Evolutionary conservation across 352 stramenopile species (phyloP), one percentile per base, ranked within the genome.

Genomic region (Pilasporangium apinafurcum): DNA sequence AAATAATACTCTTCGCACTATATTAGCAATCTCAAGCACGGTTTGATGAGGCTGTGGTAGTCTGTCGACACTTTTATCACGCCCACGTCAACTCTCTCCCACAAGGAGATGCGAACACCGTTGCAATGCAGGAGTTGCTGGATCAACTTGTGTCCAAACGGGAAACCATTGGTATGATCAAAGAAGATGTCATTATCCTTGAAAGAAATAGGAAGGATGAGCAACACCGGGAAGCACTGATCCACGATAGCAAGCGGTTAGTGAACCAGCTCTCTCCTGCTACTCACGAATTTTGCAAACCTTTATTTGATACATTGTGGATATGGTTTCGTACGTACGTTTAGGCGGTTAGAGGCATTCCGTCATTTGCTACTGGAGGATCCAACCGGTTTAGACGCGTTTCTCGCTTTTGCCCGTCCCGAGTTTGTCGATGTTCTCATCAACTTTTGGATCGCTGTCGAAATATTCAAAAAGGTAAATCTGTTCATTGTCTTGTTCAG

Each of bases 391-490:
- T 56, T 65, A 3, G 48, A 45, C 10, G 32, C 40, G 5, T 85
- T 83, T 36, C 25, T 79, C 16, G 41, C 46, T 13, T 87, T 81
- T 29, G 63, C 61, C 5, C 57, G 48, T 9, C 48, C 48, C 18
- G 71, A 87, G 31, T 81, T 88, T 31, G 62, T 63, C 6, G 65
- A 84, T 18, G 69, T 84, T 17, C 41, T 83, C 5, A 49, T 83
- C 12, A 47, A 36, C 6, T 84, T 84, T 37, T 88, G 75, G 72
- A 58, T 81, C 20, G 71, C 59, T 8, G 62, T 84, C n/a, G 69
- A 85, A 28, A 44, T 68, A 12, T 76, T 62, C 29, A 83, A 79
- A 39, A 51, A 66, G 58, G 64, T 79, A 37, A 14, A 33, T 16
- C 8, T 17, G 20, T 51, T 21, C 17, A 4, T 21, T 44, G 37